Percentiles rank a stretch among this genome's conserved stretches.
phyloP scores from a whole-genome alignment of 495 filamentous ascomycete genomes.

The Aspergillus heteromorphus region DNA sequence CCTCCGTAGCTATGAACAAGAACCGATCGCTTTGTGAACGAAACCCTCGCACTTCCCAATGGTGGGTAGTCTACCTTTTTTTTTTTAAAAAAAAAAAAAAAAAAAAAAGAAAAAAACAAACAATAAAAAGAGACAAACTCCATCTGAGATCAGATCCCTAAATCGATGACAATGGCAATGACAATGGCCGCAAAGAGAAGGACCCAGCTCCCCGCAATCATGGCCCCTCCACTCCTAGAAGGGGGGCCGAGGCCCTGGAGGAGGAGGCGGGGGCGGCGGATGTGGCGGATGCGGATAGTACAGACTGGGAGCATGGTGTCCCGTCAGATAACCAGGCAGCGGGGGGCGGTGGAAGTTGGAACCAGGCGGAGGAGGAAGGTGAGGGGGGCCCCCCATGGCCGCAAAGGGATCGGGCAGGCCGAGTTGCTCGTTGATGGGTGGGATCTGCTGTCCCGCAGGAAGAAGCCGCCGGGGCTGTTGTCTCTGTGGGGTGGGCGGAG shows the following conservation, averaged over 20 bases:
- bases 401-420: constrained; percentile 35
- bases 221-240: constrained; percentile 5
- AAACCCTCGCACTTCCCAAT: constrained; percentile 4
- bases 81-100: no score
- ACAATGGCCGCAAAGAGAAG: no score
- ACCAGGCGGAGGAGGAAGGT: constrained; percentile 37
- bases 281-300: constrained; percentile 22
- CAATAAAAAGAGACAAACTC: no score
- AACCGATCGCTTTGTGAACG: not conserved
- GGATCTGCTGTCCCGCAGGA: constrained; percentile 30
- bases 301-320: constrained; percentile 16
- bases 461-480: constrained; percentile 36
- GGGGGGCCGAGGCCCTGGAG: constrained; percentile 15
- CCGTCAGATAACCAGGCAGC: constrained; percentile 25
- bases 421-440: constrained; percentile 22
- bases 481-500: constrained; percentile 31
- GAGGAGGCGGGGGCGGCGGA: constrained; percentile 18
- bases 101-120: no score
- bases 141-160: not conserved
- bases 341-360: constrained; percentile 36
- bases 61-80: not conserved
- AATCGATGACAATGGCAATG: not conserved
- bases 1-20: constrained; percentile 7
- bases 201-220: not conserved
- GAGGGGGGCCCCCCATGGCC: constrained; percentile 30